A percentile compares a stretch with the other conserved stretches of the same genome.
Conservation (phyloP, 257 asterid genomes). For the Avicennia marina region DNA sequence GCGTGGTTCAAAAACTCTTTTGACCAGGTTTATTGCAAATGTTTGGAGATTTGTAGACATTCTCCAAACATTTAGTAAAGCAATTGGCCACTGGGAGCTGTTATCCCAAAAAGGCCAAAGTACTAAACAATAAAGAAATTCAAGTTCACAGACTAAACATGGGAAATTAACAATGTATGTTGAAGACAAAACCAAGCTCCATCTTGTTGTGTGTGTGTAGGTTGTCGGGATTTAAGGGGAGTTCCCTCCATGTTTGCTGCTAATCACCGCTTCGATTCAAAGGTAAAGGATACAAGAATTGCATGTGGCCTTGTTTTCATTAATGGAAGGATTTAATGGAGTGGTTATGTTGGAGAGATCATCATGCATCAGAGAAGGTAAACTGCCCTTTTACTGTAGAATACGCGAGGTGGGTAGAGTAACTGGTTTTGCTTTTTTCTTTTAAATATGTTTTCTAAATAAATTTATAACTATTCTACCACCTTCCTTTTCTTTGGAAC, state of each 20-base stretch:
- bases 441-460: too few species aligned
- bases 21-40: neutral
- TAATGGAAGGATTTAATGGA: neutral
- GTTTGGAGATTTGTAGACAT: conserved; percentile 8
- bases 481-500: too few species aligned
- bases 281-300: neutral
- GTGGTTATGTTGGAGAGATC: neutral
- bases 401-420: too few species aligned
- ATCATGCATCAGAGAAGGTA: too few species aligned
- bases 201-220: neutral
- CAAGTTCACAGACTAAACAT: neutral
- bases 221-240: neutral
- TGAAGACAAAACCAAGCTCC: neutral
- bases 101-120: neutral
- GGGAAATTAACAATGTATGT: neutral
- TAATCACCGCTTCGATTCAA: conserved; percentile 1
- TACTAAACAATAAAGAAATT: neutral
- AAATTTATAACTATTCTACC: too few species aligned
- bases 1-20: neutral
- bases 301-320: neutral
- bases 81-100: neutral
- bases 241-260: conserved; percentile 14
- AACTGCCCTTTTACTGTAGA: too few species aligned
- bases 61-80: conserved; percentile 10
- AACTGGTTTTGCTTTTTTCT: too few species aligned